phyloP scores from a whole-genome alignment of 345 rosid genomes.

The Melastoma malabathricum region DNA sequence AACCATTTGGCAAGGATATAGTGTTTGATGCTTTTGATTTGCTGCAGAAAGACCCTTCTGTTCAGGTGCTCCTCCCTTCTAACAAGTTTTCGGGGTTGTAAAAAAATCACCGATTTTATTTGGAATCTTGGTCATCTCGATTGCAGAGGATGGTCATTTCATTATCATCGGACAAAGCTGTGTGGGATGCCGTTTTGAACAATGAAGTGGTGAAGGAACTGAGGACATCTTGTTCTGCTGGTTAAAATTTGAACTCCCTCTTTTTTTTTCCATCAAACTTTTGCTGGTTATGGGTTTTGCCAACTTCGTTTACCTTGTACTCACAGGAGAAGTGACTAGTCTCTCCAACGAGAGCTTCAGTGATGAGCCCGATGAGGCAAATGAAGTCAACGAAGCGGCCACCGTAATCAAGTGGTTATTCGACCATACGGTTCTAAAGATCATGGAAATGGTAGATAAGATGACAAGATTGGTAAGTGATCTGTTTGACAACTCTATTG shows the following conservation, averaged over 20 bases:
- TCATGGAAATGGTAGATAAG: conserved; percentile 34
- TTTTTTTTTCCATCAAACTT: background rate
- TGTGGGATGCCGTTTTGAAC: conserved; percentile 81
- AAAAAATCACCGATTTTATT: too few species aligned
- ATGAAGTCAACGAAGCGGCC: conserved; percentile 21
- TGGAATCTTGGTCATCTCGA: too few species aligned
- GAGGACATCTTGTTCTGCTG: conserved; percentile 37
- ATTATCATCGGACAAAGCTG: conserved; percentile 64
- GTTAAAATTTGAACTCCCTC: conserved; percentile 8
- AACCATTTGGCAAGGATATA: conserved; percentile 31
- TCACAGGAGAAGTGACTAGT: conserved; percentile 22
- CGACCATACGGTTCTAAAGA: conserved; percentile 28
- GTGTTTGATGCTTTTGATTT: conserved; percentile 67
- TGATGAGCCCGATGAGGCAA: conserved; percentile 20
- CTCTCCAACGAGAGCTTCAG: conserved; percentile 22
- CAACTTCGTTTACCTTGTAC: too few species aligned
- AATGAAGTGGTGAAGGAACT: conserved; percentile 70
- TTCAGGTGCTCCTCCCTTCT: conserved; percentile 40
- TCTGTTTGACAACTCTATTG: conserved; percentile 26
- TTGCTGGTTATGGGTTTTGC: background rate
- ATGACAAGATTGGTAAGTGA: conserved; percentile 32
- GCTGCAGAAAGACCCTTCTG: conserved; percentile 65
- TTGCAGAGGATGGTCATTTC: conserved; percentile 74
- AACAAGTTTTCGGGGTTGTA: background rate
- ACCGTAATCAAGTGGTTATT: conserved; percentile 36